Percentiles rank a stretch among this genome's conserved stretches.
phyloP scores from a whole-genome alignment of 495 filamentous ascomycete genomes.

The Ramalina peruviana region DNA sequence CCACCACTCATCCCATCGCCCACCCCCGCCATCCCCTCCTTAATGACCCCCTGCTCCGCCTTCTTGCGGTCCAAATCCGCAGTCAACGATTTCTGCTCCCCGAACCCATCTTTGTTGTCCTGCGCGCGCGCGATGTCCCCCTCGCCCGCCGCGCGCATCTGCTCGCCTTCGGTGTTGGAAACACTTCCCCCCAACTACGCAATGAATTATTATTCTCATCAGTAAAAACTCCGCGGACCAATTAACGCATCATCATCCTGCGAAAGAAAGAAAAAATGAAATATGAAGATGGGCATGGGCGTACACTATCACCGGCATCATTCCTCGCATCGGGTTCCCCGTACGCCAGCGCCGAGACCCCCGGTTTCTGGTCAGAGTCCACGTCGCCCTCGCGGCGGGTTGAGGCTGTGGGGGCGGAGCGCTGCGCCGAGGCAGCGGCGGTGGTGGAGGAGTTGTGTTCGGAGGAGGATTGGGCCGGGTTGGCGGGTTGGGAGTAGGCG shows the following conservation, averaged over 20 bases:
- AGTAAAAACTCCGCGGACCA: too few species aligned
- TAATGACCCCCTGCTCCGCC: conserved; percentile 29
- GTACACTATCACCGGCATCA: conserved; percentile 13
- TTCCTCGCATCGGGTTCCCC: conserved; percentile 11
- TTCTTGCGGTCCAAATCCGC: conserved; percentile 33
- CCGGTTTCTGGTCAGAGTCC: conserved; percentile 22
- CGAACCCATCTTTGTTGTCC: conserved; percentile 25
- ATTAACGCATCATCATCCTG: too few species aligned
- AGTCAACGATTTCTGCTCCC: conserved; percentile 24
- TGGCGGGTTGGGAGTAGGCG: conserved; percentile 34
- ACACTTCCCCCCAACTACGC: conserved; percentile 14
- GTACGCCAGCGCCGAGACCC: conserved; percentile 24
- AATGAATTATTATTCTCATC: too few species aligned
- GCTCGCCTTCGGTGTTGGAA: conserved; percentile 36
- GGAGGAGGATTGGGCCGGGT: conserved; percentile 33
- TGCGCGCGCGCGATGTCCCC: conserved; percentile 38
- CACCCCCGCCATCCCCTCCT: conserved; percentile 18
- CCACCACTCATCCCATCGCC: conserved; percentile 3
- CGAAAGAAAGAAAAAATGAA: conserved; percentile 7
- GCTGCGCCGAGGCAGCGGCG: conserved; percentile 12
- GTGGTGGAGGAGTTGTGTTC: conserved; percentile 28
- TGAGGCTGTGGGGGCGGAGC: conserved; percentile 17
- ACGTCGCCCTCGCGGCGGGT: conserved; percentile 20
- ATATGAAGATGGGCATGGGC: not conserved
- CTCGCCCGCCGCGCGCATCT: conserved; percentile 40